These are phyloP conservation scores for Lentinus polychrous DNA, from an alignment of 1,284 basidiomycete genomes.

Conservation along the genomic window DNA sequence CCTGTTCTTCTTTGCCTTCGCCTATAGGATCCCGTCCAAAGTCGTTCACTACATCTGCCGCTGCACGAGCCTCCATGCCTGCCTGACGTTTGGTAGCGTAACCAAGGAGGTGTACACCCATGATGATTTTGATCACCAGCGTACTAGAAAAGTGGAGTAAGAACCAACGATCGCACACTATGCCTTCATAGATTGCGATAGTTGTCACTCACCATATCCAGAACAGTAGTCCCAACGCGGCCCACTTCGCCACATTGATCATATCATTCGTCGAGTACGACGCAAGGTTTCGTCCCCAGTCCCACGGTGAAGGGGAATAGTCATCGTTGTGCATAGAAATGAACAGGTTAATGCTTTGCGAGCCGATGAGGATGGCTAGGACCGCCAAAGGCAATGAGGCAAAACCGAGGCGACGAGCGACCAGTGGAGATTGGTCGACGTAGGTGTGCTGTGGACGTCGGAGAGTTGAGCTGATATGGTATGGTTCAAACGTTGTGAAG, in stretches of 20 bases:
- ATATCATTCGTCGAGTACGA: conserved; percentile 40
- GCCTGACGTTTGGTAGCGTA: conserved; percentile 73
- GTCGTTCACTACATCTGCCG: conserved; percentile 72
- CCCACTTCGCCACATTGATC: conserved; percentile 55
- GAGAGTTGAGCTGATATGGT: conserved; percentile 6
- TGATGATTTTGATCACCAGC: conserved; percentile 81
- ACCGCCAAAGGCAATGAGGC: conserved; percentile 90
- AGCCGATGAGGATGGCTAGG: conserved; percentile 81
- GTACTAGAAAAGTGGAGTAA: conserved; percentile 38
- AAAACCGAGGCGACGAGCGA: conserved; percentile 91
- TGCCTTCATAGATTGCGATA: background rate
- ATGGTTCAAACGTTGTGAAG: background rate
- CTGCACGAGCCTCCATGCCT: conserved; percentile 71
- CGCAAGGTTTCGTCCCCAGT: conserved; percentile 8
- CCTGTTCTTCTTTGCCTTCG: conserved; percentile 80
- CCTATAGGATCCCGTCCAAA: conserved; percentile 84
- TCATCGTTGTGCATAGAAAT: conserved; percentile 40
- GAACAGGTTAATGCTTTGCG: conserved; percentile 71
- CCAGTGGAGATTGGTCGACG: conserved; percentile 93
- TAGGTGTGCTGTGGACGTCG: conserved; percentile 74
- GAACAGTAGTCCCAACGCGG: conserved; percentile 56
- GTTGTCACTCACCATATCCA: conserved; percentile 69
- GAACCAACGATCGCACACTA: background rate
- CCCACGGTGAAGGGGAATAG: conserved; percentile 35
- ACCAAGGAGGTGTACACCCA: conserved; percentile 81